These are phyloP conservation scores for Ramichloridium luteum DNA, from an alignment of 2,329 filamentous ascomycete species.

Conservation along the genomic window DNA sequence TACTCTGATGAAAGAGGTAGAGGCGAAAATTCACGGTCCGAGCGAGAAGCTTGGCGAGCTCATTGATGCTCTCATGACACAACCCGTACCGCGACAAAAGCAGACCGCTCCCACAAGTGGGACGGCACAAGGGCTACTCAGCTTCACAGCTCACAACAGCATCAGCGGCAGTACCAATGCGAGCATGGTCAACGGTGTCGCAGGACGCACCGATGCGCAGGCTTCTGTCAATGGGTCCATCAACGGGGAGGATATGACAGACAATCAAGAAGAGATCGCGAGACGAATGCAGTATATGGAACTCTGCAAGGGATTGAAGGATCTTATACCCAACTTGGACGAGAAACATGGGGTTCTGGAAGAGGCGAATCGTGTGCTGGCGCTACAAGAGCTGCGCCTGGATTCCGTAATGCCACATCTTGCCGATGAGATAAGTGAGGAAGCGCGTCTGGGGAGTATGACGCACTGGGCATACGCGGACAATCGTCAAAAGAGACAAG, in stretches of 20 bases:
- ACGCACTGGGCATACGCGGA: slow-evolving; percentile 94
- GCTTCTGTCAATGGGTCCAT: slow-evolving; percentile 16
- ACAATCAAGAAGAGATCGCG: slow-evolving; percentile 38
- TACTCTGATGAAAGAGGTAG: slow-evolving; percentile 90
- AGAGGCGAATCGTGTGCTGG: slow-evolving; percentile 79
- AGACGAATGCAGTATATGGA: slow-evolving; percentile 48
- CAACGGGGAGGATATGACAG: slow-evolving; percentile 16
- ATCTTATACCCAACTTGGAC: slow-evolving; percentile 81
- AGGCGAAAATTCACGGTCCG: slow-evolving; percentile 86
- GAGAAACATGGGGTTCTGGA: slow-evolving; percentile 97
- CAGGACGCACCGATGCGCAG: slow-evolving; percentile 14
- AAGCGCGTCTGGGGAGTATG: slow-evolving; percentile 81
- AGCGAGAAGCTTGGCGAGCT: slow-evolving; percentile 71
- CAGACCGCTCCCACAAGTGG: slow-evolving; percentile 5
- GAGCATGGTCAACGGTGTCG: slow-evolving; percentile 27
- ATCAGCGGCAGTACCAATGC: slow-evolving; percentile 26
- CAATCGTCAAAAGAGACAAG: slow-evolving; percentile 48
- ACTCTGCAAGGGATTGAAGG: slow-evolving; percentile 63
- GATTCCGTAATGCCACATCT: slow-evolving; percentile 80
- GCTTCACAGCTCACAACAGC: slow-evolving; percentile 29
- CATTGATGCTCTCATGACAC: slow-evolving; percentile 47
- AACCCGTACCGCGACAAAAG: slow-evolving; percentile 31
- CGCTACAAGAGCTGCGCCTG: slow-evolving; percentile 71
- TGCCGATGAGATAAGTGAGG: slow-evolving; percentile 80
- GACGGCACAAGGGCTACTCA: slow-evolving; percentile 20